Percentiles rank a stretch among this genome's conserved stretches.
Evolutionary conservation across 2,329 filamentous ascomycete genomes (phyloP).

Genomic region (Graphiopsis chlorocephala): DNA sequence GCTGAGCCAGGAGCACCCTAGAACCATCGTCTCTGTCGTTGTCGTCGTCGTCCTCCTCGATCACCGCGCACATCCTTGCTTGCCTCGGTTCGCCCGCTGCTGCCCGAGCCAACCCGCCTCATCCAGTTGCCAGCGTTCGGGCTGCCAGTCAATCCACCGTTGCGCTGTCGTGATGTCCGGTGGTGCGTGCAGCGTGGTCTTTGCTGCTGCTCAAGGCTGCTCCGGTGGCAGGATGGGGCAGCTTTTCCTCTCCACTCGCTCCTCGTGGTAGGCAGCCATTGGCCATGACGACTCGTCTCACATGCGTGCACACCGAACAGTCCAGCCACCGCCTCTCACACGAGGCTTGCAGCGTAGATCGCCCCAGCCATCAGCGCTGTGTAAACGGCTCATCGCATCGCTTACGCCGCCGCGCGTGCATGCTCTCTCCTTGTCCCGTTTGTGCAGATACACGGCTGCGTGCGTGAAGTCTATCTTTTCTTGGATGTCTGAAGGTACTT

Average conservation of each 20-base stretch:
- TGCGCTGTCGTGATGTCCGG: background rate
- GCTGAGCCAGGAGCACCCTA: background rate
- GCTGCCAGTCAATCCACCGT: background rate
- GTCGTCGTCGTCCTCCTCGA: background rate
- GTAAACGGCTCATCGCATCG: slow-evolving; percentile 1
- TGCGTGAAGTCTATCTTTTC: background rate
- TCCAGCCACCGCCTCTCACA: slow-evolving; percentile 15
- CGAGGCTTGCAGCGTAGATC: slow-evolving; percentile 10
- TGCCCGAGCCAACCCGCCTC: background rate
- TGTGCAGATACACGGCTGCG: slow-evolving; percentile 1
- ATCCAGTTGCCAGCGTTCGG: background rate
- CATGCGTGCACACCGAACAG: slow-evolving; percentile 12
- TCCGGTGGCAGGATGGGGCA: background rate
- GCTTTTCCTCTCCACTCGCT: slow-evolving; percentile 1
- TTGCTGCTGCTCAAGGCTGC: background rate
- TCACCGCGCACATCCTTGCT: background rate
- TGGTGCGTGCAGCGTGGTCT: background rate
- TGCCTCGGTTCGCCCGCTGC: background rate
- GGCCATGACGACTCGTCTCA: slow-evolving; percentile 9
- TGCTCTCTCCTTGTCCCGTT: background rate
- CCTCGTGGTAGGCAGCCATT: slow-evolving; percentile 11
- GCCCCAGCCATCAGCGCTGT: background rate
- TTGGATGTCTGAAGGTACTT: background rate
- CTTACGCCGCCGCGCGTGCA: background rate
- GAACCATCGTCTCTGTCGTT: background rate